Base-by-base conservation (phyloP, 441 rosid genomes). In the Breynia disticha region DNA sequence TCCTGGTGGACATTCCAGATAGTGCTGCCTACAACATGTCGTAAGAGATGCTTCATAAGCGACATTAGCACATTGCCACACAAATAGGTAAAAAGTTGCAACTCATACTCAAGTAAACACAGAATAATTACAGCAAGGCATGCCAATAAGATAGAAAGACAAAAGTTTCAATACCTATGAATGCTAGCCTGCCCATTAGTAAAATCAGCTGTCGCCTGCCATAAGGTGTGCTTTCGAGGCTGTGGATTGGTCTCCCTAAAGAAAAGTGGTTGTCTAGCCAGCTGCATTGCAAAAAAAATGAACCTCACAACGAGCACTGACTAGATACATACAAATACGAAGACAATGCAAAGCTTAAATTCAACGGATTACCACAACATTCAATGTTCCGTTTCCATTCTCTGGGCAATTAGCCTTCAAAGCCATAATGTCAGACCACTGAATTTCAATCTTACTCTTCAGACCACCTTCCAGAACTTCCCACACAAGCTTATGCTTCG, bases 401-500 rank as follows among this genome's bases (percentile, higher is more conserved):
- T 89, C 99, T 20, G 96, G 87, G 65, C 83, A 85, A 65, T 70
- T 79, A 5, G 90, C 95, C 66, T 84, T 94, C 35, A 94, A 56
- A 58, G 78, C 95, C 93, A 85, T 79, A 57, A 94, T 94, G 72
- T 94, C 99, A 4, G 97, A 83, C 99, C 97, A 94, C 38, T 94
- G 99, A 59, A 94, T 83, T 79, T 87, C 97, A 39, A 94, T 87
- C 71, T 94, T 89, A 76, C 97, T 94, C 83, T 94, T 94, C 35
- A 89, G 87, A 59, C 99, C 95, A 57, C 83, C 84, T 67, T 87
- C 94, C 68, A 94, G 82, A 61, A 94, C 90, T 78, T 94, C 99
- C 99, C 99, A 94, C 38, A 94, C 99, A 56, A 89, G 87, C 74
- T 87, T 89, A 55, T 90, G 99, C 80, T 94, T 87, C 0, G 97